A percentile compares a stretch with the other conserved stretches of the same genome.
Conservation (phyloP, 2,329 filamentous ascomycete species). For the Aspergillus pseudonomiae region DNA sequence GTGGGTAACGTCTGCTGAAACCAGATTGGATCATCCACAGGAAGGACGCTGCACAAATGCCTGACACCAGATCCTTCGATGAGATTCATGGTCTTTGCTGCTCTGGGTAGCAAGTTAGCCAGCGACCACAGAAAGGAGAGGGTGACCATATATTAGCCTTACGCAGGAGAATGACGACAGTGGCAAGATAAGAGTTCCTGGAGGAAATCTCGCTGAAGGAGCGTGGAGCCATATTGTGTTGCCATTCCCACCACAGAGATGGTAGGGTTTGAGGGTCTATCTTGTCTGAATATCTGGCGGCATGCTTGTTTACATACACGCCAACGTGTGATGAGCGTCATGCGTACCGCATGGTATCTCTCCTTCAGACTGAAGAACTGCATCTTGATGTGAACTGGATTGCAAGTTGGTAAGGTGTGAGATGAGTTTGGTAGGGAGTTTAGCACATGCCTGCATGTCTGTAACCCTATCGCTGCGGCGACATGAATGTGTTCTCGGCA, state of each 20-base stretch:
- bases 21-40: neutral
- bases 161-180: neutral
- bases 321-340: neutral
- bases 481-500: neutral
- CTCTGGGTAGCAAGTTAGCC: neutral
- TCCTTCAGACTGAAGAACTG: neutral
- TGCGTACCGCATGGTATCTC: neutral
- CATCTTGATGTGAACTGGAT: neutral
- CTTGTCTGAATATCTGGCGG: neutral
- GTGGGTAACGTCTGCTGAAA: neutral
- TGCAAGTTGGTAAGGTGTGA: neutral
- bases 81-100: neutral
- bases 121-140: neutral
- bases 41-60: neutral
- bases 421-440: neutral
- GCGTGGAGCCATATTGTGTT: neutral
- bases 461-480: neutral
- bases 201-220: neutral
- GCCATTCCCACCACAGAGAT: neutral
- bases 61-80: neutral
- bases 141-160: neutral
- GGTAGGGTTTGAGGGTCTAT: neutral
- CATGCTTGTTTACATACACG: neutral
- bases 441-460: neutral
- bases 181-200: neutral